Base-by-base conservation (phyloP, 1,284 basidiomycete species). In the Rhodotorula sp. region DNA sequence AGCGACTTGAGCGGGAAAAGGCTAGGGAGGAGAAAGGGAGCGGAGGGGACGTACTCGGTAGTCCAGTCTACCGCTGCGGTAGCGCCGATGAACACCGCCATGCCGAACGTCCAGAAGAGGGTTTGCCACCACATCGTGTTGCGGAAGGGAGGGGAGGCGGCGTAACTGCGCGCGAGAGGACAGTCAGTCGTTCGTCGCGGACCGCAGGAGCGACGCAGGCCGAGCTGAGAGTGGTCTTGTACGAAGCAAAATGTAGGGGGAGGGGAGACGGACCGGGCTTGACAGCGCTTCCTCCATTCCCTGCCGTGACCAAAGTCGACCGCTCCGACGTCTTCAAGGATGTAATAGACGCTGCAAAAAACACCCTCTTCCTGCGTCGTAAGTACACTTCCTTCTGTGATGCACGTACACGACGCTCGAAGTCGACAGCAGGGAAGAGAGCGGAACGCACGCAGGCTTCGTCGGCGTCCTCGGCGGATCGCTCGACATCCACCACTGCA, bases 241-340 rank as follows among this genome's bases (percentile, higher is more conserved):
- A n/a, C n/a, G n/a, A n/a, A n/a, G n/a, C n/a, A n/a, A n/a, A n/a
- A n/a, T n/a, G 24, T 10, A 56, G 24, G 36, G 24, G 20, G 32
- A 22, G 10, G 22, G 32, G 30, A 17, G 49, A 73, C 80, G 68
- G 65, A 81, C 79, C 77, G 78, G 48, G 78, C 77, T 46, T 75
- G 68, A n/a, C 72, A 62, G 15, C 64, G 46, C 30, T 62, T 66
- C 36, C 76, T 55, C 66, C 73, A 76, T 20, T 60, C 63, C 36
- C 73, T 67, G 4, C 76, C 76, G 49, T 71, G 39, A 13, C 39
- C 4, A 17, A 44, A 44, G 39, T 44, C 39, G 39, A 44, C 39
- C 19, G 39, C 39, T 44, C 39, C 39, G 39, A 44, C 39, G 39
- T 44, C 39, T 44, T 44, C 39, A 17, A 44, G 39, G 39, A 44